A percentile compares a stretch with the other conserved stretches of the same genome.
Evolutionary conservation across 352 stramenopile genomes (phyloP).

Genomic region (Globisporangium paddicum): DNA sequence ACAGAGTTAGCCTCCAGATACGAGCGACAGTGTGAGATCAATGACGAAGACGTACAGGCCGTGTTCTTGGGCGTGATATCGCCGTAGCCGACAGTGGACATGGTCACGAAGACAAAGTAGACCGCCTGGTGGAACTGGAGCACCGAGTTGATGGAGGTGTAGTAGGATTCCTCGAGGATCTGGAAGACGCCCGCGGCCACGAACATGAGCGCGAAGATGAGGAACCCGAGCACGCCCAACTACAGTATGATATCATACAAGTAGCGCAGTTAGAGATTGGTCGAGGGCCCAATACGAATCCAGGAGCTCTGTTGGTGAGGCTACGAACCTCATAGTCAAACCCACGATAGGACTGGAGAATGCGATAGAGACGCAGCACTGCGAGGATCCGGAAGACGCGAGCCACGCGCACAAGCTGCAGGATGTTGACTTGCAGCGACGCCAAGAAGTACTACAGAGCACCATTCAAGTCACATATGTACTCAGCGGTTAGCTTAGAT

Average conservation of each 20-base stretch:
- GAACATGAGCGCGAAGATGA: constrained; percentile 52
- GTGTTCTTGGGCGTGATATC: constrained; percentile 51
- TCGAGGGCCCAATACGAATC: too few relatives aligned
- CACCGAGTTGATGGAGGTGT: constrained; percentile 21
- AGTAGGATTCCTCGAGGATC: constrained; percentile 52
- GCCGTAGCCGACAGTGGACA: constrained; percentile 58
- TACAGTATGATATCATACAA: too few relatives aligned
- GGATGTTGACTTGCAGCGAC: constrained; percentile 26
- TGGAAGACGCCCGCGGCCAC: constrained; percentile 54
- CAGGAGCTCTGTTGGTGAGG: too few relatives aligned
- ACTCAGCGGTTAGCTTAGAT: not conserved
- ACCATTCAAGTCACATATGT: not conserved
- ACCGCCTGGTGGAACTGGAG: constrained; percentile 61
- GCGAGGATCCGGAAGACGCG: constrained; percentile 56
- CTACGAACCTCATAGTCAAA: constrained; percentile 46
- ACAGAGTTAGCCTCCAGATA: not conserved
- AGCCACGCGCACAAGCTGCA: constrained; percentile 47
- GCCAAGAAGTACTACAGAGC: constrained; percentile 33
- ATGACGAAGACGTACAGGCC: constrained; percentile 19
- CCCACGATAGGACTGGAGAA: constrained; percentile 46
- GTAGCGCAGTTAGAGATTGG: too few relatives aligned
- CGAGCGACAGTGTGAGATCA: not conserved
- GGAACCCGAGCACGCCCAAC: constrained; percentile 49
- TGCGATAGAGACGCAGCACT: constrained; percentile 51
- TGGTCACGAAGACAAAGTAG: constrained; percentile 68